Evolutionary conservation across 208 protist species (phyloP).

Genomic region (Giardia duodenalis): DNA sequence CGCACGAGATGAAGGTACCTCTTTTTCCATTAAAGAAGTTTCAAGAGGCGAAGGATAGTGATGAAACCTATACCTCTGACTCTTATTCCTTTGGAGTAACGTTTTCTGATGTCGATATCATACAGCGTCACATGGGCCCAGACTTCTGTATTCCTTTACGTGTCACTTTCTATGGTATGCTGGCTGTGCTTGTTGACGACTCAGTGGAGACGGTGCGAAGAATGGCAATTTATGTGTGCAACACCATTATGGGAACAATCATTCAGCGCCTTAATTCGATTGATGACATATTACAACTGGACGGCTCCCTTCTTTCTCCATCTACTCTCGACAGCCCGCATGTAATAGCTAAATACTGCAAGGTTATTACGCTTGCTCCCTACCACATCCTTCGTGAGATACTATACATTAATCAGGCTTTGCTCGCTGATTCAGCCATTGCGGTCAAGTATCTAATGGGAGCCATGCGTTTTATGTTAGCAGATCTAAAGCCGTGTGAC

Average conservation of each 20-base stretch:
- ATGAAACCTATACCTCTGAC: not conserved
- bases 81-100: not conserved
- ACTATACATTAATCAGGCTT: not conserved
- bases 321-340: too few species aligned
- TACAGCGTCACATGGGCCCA: not conserved
- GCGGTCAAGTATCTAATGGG: too few species aligned
- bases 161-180: not conserved
- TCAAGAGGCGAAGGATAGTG: not conserved
- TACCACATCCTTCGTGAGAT: not conserved
- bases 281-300: not conserved
- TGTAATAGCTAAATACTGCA: too few species aligned
- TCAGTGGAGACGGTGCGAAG: not conserved
- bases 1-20: not conserved
- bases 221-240: not conserved
- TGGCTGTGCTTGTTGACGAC: not conserved
- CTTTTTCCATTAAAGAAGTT: not conserved
- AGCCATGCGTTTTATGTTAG: not conserved
- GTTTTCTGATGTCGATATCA: not conserved
- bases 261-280: not conserved
- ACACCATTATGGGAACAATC: not conserved
- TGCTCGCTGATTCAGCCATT: not conserved
- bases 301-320: not conserved
- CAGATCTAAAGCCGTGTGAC: not conserved
- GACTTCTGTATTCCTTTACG: not conserved
- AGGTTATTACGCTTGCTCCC: too few species aligned